A percentile compares a stretch with the other conserved stretches of the same genome.
phyloP scores from a whole-genome alignment of 2,329 filamentous ascomycete species.

The Pezizomycotina sp. region DNA sequence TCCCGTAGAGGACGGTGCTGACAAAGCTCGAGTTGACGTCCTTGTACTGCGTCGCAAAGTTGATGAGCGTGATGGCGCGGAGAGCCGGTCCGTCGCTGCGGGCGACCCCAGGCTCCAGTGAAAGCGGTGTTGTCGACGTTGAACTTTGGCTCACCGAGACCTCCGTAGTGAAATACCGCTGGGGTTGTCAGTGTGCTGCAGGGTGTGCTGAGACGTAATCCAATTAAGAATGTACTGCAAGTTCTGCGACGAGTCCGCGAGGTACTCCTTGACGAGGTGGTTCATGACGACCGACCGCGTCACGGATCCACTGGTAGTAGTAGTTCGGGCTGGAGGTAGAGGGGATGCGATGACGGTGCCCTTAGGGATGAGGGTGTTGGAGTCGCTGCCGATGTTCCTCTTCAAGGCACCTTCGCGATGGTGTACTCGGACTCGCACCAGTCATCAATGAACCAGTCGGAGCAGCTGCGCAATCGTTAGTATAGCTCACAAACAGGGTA shows the following conservation, averaged over 20 bases:
- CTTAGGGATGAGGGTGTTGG: constrained; percentile 9
- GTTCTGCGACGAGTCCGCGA: constrained; percentile 21
- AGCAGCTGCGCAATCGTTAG: constrained; percentile 4
- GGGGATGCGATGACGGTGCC: constrained; percentile 33
- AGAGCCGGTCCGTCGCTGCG: constrained; percentile 33
- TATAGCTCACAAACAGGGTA: background rate
- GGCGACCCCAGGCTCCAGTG: constrained; percentile 30
- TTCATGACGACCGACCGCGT: constrained; percentile 32
- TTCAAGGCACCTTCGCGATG: constrained; percentile 13
- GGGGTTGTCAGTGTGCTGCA: constrained; percentile 3
- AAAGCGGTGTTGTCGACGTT: constrained; percentile 31
- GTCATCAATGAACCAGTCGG: too few species aligned
- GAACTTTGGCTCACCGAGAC: constrained; percentile 31
- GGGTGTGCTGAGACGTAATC: constrained; percentile 11
- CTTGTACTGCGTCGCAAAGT: constrained; percentile 31
- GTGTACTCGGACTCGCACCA: constrained; percentile 11
- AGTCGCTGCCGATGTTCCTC: constrained; percentile 11
- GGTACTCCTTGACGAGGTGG: constrained; percentile 31
- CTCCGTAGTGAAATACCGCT: constrained; percentile 27
- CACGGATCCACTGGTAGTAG: constrained; percentile 34
- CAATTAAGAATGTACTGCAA: constrained; percentile 15
- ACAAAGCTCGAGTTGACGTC: constrained; percentile 24
- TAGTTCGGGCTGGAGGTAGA: constrained; percentile 31
- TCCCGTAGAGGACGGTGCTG: constrained; percentile 29
- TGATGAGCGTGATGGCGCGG: constrained; percentile 31